These are phyloP conservation scores for Calvatia gigantea DNA, from an alignment of 768 basidiomycete species.

Conservation along the genomic window DNA sequence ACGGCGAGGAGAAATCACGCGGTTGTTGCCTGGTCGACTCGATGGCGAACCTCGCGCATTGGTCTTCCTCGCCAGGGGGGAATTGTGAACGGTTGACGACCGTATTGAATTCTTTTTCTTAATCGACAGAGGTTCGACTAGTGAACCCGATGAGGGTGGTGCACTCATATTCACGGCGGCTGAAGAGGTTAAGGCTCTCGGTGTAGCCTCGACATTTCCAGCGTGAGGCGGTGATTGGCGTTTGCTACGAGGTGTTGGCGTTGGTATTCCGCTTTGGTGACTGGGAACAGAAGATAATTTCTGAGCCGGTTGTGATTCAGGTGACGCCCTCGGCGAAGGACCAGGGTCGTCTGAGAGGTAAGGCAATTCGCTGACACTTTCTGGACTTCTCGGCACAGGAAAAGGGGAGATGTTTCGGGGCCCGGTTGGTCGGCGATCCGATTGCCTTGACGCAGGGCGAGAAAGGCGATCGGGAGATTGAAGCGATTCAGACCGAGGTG, in stretches of 20 bases:
- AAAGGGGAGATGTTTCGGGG: conserved; percentile 75
- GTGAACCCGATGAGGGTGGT: conserved; percentile 35
- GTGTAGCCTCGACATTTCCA: conserved; percentile 50
- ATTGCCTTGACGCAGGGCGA: conserved; percentile 43
- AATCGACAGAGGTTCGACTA: conserved; percentile 77
- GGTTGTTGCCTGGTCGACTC: conserved; percentile 35
- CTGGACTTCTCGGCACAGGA: conserved; percentile 44
- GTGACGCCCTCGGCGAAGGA: conserved; percentile 9
- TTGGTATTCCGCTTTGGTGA: conserved; percentile 26
- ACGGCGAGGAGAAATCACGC: conserved; percentile 45
- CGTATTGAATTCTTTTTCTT: conserved; percentile 78
- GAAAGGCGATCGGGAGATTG: conserved; percentile 22
- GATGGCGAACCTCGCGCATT: conserved; percentile 52
- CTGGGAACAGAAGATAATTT: conserved; percentile 21
- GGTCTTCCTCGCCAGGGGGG: conserved; percentile 33
- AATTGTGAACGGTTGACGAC: conserved; percentile 31
- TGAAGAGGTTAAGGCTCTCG: conserved; percentile 35
- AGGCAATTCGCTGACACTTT: conserved; percentile 31
- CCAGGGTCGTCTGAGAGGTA: conserved; percentile 43
- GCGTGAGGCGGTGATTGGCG: conserved; percentile 62
- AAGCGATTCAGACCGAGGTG: conserved; percentile 46
- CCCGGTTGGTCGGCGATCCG: conserved; percentile 63
- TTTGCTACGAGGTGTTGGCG: conserved; percentile 67
- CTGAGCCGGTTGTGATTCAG: conserved; percentile 11
- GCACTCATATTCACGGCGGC: conserved; percentile 19